Evolutionary conservation across 495 filamentous ascomycete species (phyloP).

Genomic region (Penicillium simplicissimum): DNA sequence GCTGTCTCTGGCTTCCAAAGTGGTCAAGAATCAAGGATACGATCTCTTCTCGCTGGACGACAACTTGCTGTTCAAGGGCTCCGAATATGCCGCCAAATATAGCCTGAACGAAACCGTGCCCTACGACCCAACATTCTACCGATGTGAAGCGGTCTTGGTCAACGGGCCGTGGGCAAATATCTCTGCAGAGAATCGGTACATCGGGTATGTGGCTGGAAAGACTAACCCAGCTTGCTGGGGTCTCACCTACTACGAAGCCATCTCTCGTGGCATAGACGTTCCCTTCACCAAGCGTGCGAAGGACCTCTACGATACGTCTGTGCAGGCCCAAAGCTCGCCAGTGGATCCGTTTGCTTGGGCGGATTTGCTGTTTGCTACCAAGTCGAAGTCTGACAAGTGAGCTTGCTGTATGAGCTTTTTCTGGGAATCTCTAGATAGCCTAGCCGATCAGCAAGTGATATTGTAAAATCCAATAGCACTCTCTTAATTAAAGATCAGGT

Average conservation of each 20-base stretch:
- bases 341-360: background rate
- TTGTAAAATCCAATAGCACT: background rate
- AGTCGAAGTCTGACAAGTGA: background rate
- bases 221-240: background rate
- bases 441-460: too few relatives aligned
- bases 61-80: slow-evolving; percentile 33
- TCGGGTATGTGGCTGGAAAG: background rate
- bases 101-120: slow-evolving; percentile 33
- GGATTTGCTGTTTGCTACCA: background rate
- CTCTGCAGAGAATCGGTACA: slow-evolving; percentile 13
- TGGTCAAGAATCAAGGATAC: slow-evolving; percentile 33
- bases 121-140: slow-evolving; percentile 36
- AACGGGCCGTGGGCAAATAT: slow-evolving; percentile 36
- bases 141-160: slow-evolving; percentile 40
- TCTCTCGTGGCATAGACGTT: background rate
- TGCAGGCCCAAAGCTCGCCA: background rate
- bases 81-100: slow-evolving; percentile 39
- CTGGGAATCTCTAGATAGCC: too few relatives aligned
- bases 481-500: background rate
- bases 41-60: slow-evolving; percentile 34
- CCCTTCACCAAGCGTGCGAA: background rate
- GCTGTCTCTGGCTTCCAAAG: slow-evolving; percentile 27
- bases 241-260: background rate
- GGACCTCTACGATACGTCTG: background rate
- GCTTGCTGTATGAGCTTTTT: background rate